Evolutionary conservation across 2,329 filamentous ascomycete species (phyloP).

Genomic region (Colletotrichum plurivorum): DNA sequence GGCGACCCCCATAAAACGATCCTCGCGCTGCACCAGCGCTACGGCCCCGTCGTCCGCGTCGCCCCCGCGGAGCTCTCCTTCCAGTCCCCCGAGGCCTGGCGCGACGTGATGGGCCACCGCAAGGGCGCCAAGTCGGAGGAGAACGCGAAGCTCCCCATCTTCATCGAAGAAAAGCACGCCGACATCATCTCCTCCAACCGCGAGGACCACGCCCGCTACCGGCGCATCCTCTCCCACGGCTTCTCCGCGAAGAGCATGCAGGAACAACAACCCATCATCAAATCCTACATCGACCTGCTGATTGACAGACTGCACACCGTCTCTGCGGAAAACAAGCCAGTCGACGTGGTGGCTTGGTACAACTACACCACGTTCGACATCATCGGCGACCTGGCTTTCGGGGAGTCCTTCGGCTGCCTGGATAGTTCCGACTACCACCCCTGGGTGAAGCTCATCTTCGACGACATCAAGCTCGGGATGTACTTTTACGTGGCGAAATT

Average conservation of each 20-base stretch:
- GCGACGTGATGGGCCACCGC: constrained; percentile 55
- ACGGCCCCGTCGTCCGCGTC: constrained; percentile 54
- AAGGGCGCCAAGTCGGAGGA: constrained; percentile 16
- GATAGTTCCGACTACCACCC: constrained; percentile 38
- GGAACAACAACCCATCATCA: constrained; percentile 48
- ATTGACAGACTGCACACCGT: constrained; percentile 53
- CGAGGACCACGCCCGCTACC: constrained; percentile 35
- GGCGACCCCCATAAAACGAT: constrained; percentile 47
- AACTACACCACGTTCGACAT: constrained; percentile 49
- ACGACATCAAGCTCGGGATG: constrained; percentile 16
- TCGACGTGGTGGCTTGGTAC: constrained; percentile 47
- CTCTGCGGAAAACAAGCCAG: constrained; percentile 9
- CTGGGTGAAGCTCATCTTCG: constrained; percentile 43
- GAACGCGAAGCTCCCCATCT: constrained; percentile 25
- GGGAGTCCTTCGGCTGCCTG: constrained; percentile 48
- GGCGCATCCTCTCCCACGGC: constrained; percentile 41
- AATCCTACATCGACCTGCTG: constrained; percentile 55
- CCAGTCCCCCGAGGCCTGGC: constrained; percentile 51
- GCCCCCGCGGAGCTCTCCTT: constrained; percentile 57
- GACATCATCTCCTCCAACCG: constrained; percentile 42
- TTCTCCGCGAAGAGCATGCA: constrained; percentile 46
- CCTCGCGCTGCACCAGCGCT: constrained; percentile 44
- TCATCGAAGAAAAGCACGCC: constrained; percentile 3
- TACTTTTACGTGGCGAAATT: constrained; percentile 5
- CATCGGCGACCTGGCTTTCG: constrained; percentile 49